Evolutionary conservation across 306 rosid genomes (phyloP), one percentile per base, ranked within the genome.

Genomic region (Pyrus betulifolia): DNA sequence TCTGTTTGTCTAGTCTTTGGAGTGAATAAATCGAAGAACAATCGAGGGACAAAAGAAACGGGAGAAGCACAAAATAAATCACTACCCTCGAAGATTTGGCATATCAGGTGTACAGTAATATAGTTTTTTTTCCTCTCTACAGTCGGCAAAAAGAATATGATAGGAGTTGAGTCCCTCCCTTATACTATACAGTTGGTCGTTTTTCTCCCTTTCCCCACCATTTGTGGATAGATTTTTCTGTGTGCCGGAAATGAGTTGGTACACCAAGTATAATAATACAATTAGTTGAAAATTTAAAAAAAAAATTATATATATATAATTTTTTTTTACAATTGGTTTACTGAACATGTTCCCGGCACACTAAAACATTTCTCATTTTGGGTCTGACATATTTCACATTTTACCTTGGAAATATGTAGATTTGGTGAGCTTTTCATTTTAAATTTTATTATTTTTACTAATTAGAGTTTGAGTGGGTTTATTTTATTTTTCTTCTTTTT

Each of bases 81-180:
- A 42, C 15, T 19, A 19, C 49, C 22, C 59, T 31, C 13, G 45
- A 71, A 71, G 49, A 72, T 64, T 72, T 51, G 55, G 68, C 44
- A 13, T 25, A 78, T 68, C 79, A 79, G 67, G 75, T 87, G 90
- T 84, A 89, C 86, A 87, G 94, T 74, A 74, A 73, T 74, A 71
- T 51, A 78, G 70, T 57, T 82, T 5, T 15, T 51, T 68, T 82
- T 74, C 61, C 51, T 21, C 68, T 42, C 51, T 13, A 55, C 59
- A 57, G 60, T 21, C 69, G 22, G 9, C 52, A 30, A 12, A 38
- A 74, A 18, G 17, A 61, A 67, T 57, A 76, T 75, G 28, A 61
- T 74, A 66, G 85, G 74, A 76, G 74, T 71, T 58, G 76, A 28
- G 13, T 30, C 38, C 15, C 12, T 46, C 27, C n/a, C 45, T 12